Evolutionary conservation across 768 basidiomycete species (phyloP).

Genomic region (Leccinum olivaceopallidum): DNA sequence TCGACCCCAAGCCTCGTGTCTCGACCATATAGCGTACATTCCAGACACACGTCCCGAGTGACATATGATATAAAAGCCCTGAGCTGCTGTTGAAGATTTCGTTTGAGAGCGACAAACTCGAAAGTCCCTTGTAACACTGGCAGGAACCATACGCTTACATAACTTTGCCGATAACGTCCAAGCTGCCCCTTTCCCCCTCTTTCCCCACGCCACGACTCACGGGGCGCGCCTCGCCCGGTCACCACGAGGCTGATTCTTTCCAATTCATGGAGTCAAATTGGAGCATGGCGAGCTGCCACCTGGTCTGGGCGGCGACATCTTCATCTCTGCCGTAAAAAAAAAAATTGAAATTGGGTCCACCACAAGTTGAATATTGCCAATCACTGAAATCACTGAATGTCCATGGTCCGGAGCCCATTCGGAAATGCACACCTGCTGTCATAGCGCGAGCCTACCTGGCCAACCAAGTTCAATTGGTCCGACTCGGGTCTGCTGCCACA

Average conservation of each 20-base stretch:
- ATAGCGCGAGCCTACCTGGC: neutral
- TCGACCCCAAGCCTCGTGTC: neutral
- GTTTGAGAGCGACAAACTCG: neutral
- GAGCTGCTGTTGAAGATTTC: neutral
- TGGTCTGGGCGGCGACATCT: neutral
- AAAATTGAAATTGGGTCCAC: neutral
- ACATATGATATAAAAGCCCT: neutral
- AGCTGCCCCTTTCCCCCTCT: neutral
- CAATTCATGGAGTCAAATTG: conserved; percentile 3
- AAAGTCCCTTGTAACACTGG: neutral
- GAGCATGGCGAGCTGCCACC: neutral
- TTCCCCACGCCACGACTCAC: conserved; percentile 34
- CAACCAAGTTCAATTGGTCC: neutral
- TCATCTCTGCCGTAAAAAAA: conserved; percentile 7
- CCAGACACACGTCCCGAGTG: conserved; percentile 46
- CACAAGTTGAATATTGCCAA: neutral
- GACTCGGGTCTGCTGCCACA: neutral
- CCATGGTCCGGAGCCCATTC: neutral
- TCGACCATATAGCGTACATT: conserved; percentile 8
- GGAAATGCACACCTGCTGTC: neutral
- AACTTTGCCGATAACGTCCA: neutral
- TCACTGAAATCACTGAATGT: neutral
- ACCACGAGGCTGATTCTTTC: conserved; percentile 18
- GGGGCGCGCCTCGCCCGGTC: neutral
- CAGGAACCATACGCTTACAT: neutral